Evolutionary conservation across 768 basidiomycete genomes (phyloP), one percentile per base, ranked within the genome.

Genomic region (Terana coerulea): DNA sequence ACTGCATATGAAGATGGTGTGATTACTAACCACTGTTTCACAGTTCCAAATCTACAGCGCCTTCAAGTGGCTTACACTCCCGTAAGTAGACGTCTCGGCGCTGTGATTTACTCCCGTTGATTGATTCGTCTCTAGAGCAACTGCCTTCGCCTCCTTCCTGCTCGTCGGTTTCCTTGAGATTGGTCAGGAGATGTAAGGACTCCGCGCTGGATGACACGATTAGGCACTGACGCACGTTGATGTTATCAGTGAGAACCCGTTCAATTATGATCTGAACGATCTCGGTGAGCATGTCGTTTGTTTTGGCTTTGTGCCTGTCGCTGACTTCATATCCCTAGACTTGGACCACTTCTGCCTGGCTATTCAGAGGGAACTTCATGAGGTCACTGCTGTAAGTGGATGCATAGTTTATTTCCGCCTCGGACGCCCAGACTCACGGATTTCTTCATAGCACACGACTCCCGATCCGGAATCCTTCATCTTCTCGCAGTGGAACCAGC

Each of bases 81-180:
- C 81, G 67, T 68, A 48, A 35, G 67, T 59, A 6, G 26, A 15
- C 4, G 36, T 29, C 22, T 2, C 42, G n/a, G n/a, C n/a, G n/a
- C n/a, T n/a, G n/a, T n/a, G n/a, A n/a, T n/a, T 7, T 6, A 22
- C 17, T 17, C 30, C 21, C 17, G 31, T 31, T 46, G 8, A 30
- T 22, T 46, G 31, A 46, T 30, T 24, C 19, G 25, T 8, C 15
- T 22, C 14, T 28, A 69, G 68, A 22, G 81, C 71, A 14, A 82
- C 82, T 2, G 78, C 80, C 1, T 84, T 84, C 56, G 75, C 82
- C 8, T 74, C 81, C 0, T 84, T 83, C 75, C 61, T 84, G 36
- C 73, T 83, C 33, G 70, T 83, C 29, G 83, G 83, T 31, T 84
- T 86, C 75, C 72, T 86, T 24, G 82, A 84, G 60, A 84, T 84